Conservation (phyloP, 768 basidiomycete genomes). For the Hypholoma sublateritium region DNA sequence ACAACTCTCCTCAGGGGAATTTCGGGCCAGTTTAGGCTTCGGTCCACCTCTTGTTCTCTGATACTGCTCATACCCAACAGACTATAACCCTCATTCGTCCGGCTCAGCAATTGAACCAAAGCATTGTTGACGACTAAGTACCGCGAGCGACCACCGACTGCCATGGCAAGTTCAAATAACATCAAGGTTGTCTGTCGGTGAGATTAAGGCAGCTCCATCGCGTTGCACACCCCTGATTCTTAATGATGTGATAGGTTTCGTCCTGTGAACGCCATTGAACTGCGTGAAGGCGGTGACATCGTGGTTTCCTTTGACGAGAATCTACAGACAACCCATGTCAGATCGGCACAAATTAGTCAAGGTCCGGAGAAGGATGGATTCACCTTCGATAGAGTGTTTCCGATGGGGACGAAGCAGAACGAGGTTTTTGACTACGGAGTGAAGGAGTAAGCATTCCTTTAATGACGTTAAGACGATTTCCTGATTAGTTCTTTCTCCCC, state of each 20-base stretch:
- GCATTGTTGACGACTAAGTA: not conserved
- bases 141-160: constrained; percentile 17
- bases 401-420: constrained; percentile 84
- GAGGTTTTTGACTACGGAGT: constrained; percentile 99
- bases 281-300: constrained; percentile 83
- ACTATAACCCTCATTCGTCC: not conserved
- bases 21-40: not conserved
- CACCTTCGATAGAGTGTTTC: constrained; percentile 96
- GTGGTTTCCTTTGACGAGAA: constrained; percentile 89
- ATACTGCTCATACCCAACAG: not conserved
- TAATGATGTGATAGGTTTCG: constrained; percentile 68
- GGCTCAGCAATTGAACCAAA: not conserved
- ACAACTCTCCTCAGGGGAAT: not conserved
- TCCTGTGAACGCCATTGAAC: constrained; percentile 90
- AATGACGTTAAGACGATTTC: constrained; percentile 1
- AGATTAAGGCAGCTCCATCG: constrained; percentile 27
- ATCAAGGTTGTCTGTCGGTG: constrained; percentile 99
- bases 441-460: constrained; percentile 70
- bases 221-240: not conserved
- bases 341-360: constrained; percentile 61
- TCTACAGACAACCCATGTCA: constrained; percentile 80
- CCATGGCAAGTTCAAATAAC: constrained; percentile 78
- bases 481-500: constrained; percentile 21
- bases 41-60: not conserved
- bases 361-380: constrained; percentile 98